Evolutionary conservation across 2,329 filamentous ascomycete genomes (phyloP).

Genomic region (Cordyceps tenuipes): DNA sequence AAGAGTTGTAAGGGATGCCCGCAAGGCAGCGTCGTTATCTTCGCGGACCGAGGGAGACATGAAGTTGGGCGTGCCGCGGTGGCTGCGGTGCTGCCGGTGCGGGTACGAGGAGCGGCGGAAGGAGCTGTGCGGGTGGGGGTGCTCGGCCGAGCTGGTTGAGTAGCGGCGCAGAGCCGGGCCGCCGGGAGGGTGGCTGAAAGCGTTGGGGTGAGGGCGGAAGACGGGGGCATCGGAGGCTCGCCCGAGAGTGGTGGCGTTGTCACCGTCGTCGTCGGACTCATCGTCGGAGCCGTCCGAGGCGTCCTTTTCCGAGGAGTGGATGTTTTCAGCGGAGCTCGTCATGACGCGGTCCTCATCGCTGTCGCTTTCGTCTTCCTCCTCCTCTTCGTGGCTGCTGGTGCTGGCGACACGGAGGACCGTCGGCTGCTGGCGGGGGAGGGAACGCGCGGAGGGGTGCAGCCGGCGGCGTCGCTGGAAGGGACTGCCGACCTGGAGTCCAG

Average conservation of each 20-base stretch:
- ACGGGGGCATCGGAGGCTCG: slow-evolving; percentile 38
- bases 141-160: slow-evolving; percentile 40
- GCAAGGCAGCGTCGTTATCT: slow-evolving; percentile 86
- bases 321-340: slow-evolving; percentile 51
- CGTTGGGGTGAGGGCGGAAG: slow-evolving; percentile 86
- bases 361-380: slow-evolving; percentile 90
- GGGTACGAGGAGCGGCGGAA: slow-evolving; percentile 42
- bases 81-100: slow-evolving; percentile 37
- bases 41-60: slow-evolving; percentile 69
- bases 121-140: slow-evolving; percentile 41
- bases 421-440: slow-evolving; percentile 28
- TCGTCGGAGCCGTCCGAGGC: slow-evolving; percentile 38
- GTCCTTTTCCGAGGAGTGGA: slow-evolving; percentile 29
- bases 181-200: slow-evolving; percentile 74
- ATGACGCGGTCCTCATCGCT: slow-evolving; percentile 56
- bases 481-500: slow-evolving; percentile 69
- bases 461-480: slow-evolving; percentile 55
- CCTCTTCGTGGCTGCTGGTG: slow-evolving; percentile 82
- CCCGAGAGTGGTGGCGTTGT: slow-evolving; percentile 76
- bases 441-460: slow-evolving; percentile 24
- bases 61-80: slow-evolving; percentile 50
- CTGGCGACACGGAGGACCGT: slow-evolving; percentile 28
- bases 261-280: slow-evolving; percentile 49
- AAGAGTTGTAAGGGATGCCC: slow-evolving; percentile 88
- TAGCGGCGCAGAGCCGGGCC: slow-evolving; percentile 37